Evolutionary conservation across 2,329 filamentous ascomycete genomes (phyloP).

Genomic region (Zarea fungicola): DNA sequence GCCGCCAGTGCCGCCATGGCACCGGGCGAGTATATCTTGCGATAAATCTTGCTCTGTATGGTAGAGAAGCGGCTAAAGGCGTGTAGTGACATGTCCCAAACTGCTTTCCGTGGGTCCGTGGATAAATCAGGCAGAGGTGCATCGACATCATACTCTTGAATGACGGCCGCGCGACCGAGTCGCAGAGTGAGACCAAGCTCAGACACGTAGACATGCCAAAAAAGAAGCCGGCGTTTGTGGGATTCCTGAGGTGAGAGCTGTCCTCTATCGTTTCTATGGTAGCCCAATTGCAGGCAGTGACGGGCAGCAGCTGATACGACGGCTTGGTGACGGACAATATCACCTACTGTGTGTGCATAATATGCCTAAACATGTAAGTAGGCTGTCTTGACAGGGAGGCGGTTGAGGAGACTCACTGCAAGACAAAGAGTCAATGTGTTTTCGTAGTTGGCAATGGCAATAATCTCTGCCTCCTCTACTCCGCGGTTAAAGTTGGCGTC

Average conservation of each 20-base stretch:
- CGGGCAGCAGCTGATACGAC: constrained; percentile 16
- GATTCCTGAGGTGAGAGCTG: constrained; percentile 11
- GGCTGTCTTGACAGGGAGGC: not conserved
- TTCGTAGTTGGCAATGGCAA: constrained; percentile 15
- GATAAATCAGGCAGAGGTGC: constrained; percentile 11
- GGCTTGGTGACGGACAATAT: constrained; percentile 16
- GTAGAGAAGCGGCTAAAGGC: constrained; percentile 14
- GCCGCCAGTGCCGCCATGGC: not conserved
- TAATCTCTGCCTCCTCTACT: constrained; percentile 14
- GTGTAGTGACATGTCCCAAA: constrained; percentile 13
- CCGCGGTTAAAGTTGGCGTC: constrained; percentile 16
- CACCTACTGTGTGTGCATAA: constrained; percentile 16
- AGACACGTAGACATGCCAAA: constrained; percentile 19
- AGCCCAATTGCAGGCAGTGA: constrained; percentile 18
- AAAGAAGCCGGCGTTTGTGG: constrained; percentile 13
- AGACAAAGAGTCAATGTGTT: constrained; percentile 15
- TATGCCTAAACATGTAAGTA: constrained; percentile 13
- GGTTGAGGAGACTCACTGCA: constrained; percentile 9
- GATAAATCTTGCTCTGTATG: constrained; percentile 15
- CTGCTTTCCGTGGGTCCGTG: constrained; percentile 1
- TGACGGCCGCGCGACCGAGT: constrained; percentile 16
- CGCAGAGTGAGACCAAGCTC: constrained; percentile 16
- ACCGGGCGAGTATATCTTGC: constrained; percentile 15
- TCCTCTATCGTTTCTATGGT: constrained; percentile 15
- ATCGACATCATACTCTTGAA: constrained; percentile 18